Evolutionary conservation across 495 filamentous ascomycete species (phyloP).

Genomic region (Xylaria venustula): DNA sequence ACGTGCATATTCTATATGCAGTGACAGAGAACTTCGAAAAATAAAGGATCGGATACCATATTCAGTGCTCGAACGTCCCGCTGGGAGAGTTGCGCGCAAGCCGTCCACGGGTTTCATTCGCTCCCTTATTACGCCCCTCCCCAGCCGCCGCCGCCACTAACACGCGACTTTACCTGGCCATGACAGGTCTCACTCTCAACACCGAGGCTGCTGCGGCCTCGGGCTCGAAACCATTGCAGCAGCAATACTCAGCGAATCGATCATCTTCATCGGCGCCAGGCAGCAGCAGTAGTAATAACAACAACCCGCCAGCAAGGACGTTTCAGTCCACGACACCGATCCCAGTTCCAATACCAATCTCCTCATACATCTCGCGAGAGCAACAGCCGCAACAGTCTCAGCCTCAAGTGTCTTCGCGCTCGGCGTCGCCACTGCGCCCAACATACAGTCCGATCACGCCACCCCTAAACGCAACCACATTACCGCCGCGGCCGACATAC

Average conservation of each 20-base stretch:
- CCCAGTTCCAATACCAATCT: conserved; percentile 4
- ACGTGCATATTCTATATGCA: too few species aligned
- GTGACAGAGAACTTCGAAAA: too few species aligned
- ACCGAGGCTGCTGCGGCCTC: conserved; percentile 16
- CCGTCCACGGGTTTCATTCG: too few species aligned
- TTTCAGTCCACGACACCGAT: conserved; percentile 15
- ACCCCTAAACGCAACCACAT: conserved; percentile 26
- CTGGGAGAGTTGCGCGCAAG: too few species aligned
- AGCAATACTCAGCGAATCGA: background rate
- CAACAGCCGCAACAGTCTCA: background rate
- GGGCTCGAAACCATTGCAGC: conserved; percentile 1
- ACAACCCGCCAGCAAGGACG: conserved; percentile 1
- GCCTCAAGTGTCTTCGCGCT: conserved; percentile 14
- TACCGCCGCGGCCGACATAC: conserved; percentile 32
- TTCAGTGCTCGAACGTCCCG: too few species aligned
- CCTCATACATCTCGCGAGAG: conserved; percentile 7
- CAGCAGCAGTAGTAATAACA: too few species aligned
- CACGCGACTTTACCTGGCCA: too few species aligned
- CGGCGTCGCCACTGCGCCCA: conserved; percentile 36
- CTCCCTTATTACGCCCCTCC: too few species aligned
- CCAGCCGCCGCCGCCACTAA: conserved; percentile 3
- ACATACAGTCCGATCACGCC: conserved; percentile 48
- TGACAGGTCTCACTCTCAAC: conserved; percentile 29
- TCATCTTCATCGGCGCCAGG: background rate
- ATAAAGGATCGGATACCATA: too few species aligned